These are phyloP conservation scores for Xylariaceae sp. DNA, from an alignment of 2,329 filamentous ascomycete genomes.

Conservation along the genomic window DNA sequence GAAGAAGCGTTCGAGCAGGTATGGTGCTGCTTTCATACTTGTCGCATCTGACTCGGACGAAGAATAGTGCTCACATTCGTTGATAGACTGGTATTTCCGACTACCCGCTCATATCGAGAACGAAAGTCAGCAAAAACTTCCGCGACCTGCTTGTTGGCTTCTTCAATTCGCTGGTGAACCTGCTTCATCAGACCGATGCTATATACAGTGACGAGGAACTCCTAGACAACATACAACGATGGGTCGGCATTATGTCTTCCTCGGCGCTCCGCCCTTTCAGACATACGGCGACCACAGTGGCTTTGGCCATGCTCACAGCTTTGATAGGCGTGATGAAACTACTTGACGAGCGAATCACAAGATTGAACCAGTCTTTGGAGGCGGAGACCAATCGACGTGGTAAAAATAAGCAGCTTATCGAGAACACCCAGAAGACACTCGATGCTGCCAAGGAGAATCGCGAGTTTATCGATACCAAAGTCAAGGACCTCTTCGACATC, in stretches of 20 bases:
- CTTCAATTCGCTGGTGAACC: constrained; percentile 68
- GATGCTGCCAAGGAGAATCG: constrained; percentile 65
- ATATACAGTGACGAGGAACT: constrained; percentile 73
- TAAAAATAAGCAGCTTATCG: constrained; percentile 73
- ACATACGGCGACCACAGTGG: constrained; percentile 85
- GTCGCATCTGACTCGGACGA: neutral
- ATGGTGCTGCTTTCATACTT: constrained; percentile 28
- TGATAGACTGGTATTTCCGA: constrained; percentile 67
- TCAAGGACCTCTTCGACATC: constrained; percentile 84
- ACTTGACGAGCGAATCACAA: constrained; percentile 67
- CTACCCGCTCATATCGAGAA: constrained; percentile 83
- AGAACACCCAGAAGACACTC: constrained; percentile 66
- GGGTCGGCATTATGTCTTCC: constrained; percentile 88
- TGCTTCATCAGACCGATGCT: constrained; percentile 74
- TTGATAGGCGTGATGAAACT: constrained; percentile 69
- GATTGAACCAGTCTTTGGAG: constrained; percentile 72
- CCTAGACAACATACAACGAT: constrained; percentile 83
- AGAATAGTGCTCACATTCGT: constrained; percentile 36
- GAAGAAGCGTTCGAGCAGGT: constrained; percentile 82
- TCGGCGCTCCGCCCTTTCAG: constrained; percentile 83
- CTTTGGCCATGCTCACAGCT: constrained; percentile 71
- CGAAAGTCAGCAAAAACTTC: constrained; percentile 71
- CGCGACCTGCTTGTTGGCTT: constrained; percentile 72
- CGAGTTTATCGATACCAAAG: constrained; percentile 62
- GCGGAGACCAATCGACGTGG: constrained; percentile 64